Base-by-base conservation (phyloP, 2,329 filamentous ascomycete species). In the Bipolaris oryzae region DNA sequence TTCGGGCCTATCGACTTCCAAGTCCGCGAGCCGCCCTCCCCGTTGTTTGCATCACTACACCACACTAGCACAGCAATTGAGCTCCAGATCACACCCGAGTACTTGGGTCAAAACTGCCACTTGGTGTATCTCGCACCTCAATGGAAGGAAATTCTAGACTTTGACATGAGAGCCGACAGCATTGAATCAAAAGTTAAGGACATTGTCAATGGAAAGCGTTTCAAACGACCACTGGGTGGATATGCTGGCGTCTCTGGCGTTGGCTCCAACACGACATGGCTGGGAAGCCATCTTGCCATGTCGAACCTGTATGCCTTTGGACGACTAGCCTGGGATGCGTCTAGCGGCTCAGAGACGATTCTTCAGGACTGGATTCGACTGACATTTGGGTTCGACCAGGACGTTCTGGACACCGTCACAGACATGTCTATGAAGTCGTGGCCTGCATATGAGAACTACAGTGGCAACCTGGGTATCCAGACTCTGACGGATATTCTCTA, bases 1-100 rank as follows among this genome's bases (percentile, higher is more conserved):
- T 89, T 88, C 60, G 88, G 89, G 0, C 87, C 88, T 0, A 90
- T 90, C 57, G 88, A 91, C 68, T 90, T 91, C 72, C 88, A 90
- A 66, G 86, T 90, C 10, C 83, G 88, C 34, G 88, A 90, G 70
- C 85, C 88, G 1, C 75, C 81, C 1, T 89, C 85, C 3, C 88
- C 89, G 0, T 75, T 91, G 1, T 89, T 91, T 60, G 81, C 79
- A 5, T 79, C 82, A 43, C 64, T 84, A 6, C 70, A 64, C 38
- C 70, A 82, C 3, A 83, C 81, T 0, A 80, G 72, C 43, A 76
- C 72, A 3, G 85, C 85, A 0, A 85, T 90, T 35, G 88, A 91
- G 70, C 78, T 90, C 1, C 82, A 90, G 67, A 81, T 91, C 16
- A 81, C 83, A 0, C 88, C 89, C 65, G 88, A 91, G 66, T 91